These are phyloP conservation scores for Tillandsia leiboldiana DNA, from an alignment of 176 grass and related monocot species.

Conservation along the genomic window DNA sequence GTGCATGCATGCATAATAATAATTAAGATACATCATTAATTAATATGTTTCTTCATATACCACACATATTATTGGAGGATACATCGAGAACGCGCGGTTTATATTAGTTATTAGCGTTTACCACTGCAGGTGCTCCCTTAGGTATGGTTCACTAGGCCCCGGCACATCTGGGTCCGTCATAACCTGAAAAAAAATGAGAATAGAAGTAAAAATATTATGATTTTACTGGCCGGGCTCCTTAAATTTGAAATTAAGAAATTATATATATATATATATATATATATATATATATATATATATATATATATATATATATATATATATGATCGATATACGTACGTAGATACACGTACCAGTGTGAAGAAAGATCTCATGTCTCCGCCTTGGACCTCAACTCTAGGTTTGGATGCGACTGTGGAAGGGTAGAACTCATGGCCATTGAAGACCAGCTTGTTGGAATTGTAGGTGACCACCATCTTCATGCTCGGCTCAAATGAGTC, in stretches of 20 bases:
- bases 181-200: slow-evolving; percentile 33
- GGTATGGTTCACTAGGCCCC: slow-evolving; percentile 90
- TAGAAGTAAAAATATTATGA: background rate
- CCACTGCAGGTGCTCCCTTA: slow-evolving; percentile 89
- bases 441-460: slow-evolving; percentile 59
- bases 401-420: slow-evolving; percentile 50
- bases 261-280: background rate
- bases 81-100: background rate
- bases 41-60: background rate
- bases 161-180: slow-evolving; percentile 97
- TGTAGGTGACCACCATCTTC: slow-evolving; percentile 77
- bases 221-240: background rate
- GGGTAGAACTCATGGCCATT: slow-evolving; percentile 91
- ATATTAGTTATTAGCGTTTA: slow-evolving; percentile 22
- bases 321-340: background rate
- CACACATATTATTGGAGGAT: background rate
- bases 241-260: too few relatives aligned
- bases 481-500: slow-evolving; percentile 70
- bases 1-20: background rate
- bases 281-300: background rate
- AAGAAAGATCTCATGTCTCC: slow-evolving; percentile 75
- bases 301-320: background rate
- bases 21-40: background rate
- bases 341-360: slow-evolving; percentile 50
- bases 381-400: slow-evolving; percentile 64